Conservation (phyloP, 306 rosid genomes). For the Rubus idaeus region DNA sequence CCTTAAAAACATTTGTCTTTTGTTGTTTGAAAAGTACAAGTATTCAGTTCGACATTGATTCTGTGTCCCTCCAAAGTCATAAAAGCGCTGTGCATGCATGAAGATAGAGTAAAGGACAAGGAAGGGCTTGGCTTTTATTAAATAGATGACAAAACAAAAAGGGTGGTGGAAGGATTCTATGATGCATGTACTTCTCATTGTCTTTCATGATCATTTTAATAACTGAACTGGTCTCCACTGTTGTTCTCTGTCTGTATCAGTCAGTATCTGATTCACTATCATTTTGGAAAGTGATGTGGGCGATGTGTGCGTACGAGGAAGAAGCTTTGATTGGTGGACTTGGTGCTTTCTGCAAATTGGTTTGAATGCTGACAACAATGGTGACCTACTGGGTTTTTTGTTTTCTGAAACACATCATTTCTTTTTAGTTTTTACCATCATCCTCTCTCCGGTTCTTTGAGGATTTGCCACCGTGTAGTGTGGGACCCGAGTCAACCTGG, state of each 20-base stretch:
- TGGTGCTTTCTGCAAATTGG: background rate
- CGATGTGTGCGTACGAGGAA: slow-evolving; percentile 1
- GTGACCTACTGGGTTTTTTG: background rate
- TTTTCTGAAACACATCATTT: background rate
- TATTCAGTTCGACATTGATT: slow-evolving; percentile 22
- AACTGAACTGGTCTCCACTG: slow-evolving; percentile 20
- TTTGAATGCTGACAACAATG: slow-evolving; percentile 4
- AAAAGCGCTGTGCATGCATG: background rate
- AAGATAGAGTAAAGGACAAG: slow-evolving; percentile 40
- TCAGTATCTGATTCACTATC: slow-evolving; percentile 36
- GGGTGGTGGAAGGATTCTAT: background rate
- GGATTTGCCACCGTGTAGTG: background rate
- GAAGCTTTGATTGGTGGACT: slow-evolving; percentile 1
- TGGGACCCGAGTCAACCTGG: background rate
- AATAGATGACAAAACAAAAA: background rate
- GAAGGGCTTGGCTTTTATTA: slow-evolving; percentile 16
- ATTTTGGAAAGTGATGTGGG: slow-evolving; percentile 32
- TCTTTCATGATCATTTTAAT: background rate
- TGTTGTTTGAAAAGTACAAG: slow-evolving; percentile 26
- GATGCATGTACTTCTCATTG: background rate
- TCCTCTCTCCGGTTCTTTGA: background rate
- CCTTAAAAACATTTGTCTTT: slow-evolving; percentile 19
- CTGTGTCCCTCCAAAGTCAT: slow-evolving; percentile 25
- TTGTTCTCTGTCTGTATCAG: background rate
- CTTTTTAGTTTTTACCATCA: background rate